Conservation (phyloP, 768 basidiomycete genomes). For the Boletales sp. region DNA sequence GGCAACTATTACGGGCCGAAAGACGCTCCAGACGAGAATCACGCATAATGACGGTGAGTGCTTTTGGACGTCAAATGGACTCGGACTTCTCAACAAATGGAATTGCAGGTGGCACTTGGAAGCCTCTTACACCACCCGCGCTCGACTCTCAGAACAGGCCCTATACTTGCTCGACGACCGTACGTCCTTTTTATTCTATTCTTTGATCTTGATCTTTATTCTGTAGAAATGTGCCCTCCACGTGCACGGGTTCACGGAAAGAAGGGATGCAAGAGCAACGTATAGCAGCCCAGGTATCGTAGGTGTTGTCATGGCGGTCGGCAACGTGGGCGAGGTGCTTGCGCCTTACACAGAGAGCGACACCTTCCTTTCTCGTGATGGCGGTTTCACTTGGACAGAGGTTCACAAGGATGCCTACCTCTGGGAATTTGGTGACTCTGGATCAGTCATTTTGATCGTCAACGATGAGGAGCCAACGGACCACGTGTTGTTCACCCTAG, state of each 20-base stretch:
- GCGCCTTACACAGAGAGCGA: conserved; percentile 83
- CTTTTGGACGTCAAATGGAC: neutral
- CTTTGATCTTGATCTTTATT: neutral
- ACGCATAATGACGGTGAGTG: conserved; percentile 92
- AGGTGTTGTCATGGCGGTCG: conserved; percentile 93
- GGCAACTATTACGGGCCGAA: conserved; percentile 65
- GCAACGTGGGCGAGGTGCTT: conserved; percentile 87
- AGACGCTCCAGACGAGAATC: conserved; percentile 80
- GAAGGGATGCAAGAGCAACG: conserved; percentile 84
- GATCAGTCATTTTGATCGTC: conserved; percentile 87
- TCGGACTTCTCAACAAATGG: neutral
- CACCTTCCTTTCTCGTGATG: conserved; percentile 95
- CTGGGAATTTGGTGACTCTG: conserved; percentile 98
- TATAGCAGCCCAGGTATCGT: conserved; percentile 91
- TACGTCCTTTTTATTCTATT: conserved; percentile 29
- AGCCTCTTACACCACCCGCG: conserved; percentile 68
- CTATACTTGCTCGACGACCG: conserved; percentile 71
- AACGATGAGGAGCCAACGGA: conserved; percentile 95
- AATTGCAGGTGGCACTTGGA: conserved; percentile 78
- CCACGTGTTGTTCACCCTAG: conserved; percentile 81
- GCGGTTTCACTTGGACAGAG: conserved; percentile 97
- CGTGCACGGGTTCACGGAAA: conserved; percentile 94
- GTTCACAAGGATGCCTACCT: conserved; percentile 97
- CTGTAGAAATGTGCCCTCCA: conserved; percentile 79
- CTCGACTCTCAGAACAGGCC: conserved; percentile 68